Evolutionary conservation across 2,329 filamentous ascomycete species (phyloP), one percentile per base, ranked within the genome.

Genomic region (Alternaria incomplexa): DNA sequence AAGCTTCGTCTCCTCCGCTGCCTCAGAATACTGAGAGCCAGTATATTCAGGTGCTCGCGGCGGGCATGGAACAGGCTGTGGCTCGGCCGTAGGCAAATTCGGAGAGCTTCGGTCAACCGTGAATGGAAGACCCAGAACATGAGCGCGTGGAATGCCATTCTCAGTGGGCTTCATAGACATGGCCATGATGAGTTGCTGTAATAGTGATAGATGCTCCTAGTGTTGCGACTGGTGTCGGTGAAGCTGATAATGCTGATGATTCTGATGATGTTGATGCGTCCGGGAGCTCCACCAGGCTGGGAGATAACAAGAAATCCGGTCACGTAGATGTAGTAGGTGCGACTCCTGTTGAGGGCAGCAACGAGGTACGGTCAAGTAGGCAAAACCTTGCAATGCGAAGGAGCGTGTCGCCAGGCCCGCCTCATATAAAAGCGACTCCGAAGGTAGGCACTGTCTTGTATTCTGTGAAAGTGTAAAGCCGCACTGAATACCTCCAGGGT

Each of bases 131-230:
- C 26, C 44, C 17, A 30, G 36, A 22, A 55, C 22, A 44, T 56
- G 48, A 6, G 40, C 15, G 20, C 17, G 51, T 8, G 46, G 26
- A 12, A 40, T 11, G 11, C 45, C 30, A 25, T 36, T 20, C 6
- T 52, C 36, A 5, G 36, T 30, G 23, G 43, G 15, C n/a, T 40
- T 43, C 26, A 52, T 55, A 12, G 23, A 23, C 50, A 47, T 55
- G 23, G 32, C 51, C 62, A 62, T 65, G 26, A 26, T n/a, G 36
- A 53, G 61, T 46, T 58, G 30, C 23, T 47, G 44, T 17, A 36
- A 51, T 70, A 70, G 45, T 62, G 64, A 70, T 71, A 48, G 53
- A 56, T 23, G 62, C 20, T 36, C 10, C 17, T 36, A 13, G 28
- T 36, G 28, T 36, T 52, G 30, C 32, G 40, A 25, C 30, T 25